Base-by-base conservation (phyloP, 2,329 filamentous ascomycete genomes). In the Aspergillus ochraceoroseus region DNA sequence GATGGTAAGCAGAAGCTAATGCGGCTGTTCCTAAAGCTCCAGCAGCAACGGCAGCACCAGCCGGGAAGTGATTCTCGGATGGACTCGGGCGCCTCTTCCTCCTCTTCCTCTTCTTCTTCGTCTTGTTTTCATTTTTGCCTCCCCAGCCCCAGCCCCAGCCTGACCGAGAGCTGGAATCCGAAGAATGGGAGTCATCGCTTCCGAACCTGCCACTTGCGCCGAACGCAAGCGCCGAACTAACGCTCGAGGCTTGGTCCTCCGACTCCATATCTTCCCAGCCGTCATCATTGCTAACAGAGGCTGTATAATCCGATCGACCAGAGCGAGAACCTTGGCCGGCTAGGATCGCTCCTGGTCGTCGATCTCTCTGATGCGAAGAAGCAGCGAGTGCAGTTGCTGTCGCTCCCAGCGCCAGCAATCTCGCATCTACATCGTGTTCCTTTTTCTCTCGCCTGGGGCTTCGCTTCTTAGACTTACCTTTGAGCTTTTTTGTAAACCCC, bases 131-230 rank as follows among this genome's bases (percentile, higher is more conserved):
- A 46, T 67, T 56, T 30, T 53, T 65, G 45, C 67, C 71, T 20
- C 75, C 73, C 74, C 77, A 80, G 43, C 74, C 67, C 77, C 77
- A 81, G 18, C 71, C 68, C 78, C 77, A 82, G 2, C 68, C 71
- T 15, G 71, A 73, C 8, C n/a, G n/a, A n/a, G n/a, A 22, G 15
- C 18, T 23, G 12, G 75, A 77, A n/a, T 75, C 69, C 1, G 75
- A 77, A 3, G 57, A 63, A 1, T 77, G 61, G 7, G 76, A 78
- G 34, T 76, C 74, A 26, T 64, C 60, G 44, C 75, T 78, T 47
- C 70, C 60, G 25, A 60, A 61, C 19, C 58, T 51, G 51, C 56
- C 59, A 35, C 63, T 63, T 9, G 70, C 71, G 28, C 80, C 81
- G 52, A 81, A 85, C 1, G 80, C 79, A 38, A 85, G 70, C 17